phyloP scores from a whole-genome alignment of 257 asterid species.

The Buddleja alternifolia region DNA sequence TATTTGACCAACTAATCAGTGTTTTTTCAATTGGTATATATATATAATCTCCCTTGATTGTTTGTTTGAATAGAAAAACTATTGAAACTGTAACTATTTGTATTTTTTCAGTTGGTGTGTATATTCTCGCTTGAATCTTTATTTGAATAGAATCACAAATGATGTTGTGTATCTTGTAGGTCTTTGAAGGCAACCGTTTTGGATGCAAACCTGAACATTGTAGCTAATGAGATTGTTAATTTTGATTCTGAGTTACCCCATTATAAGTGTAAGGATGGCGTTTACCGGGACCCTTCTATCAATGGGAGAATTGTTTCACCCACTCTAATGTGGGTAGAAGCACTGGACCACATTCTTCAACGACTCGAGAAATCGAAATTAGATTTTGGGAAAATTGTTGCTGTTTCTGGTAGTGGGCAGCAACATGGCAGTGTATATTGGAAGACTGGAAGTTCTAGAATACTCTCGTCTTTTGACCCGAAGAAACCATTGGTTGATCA shows the following conservation, averaged over 20 bases:
- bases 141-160: not conserved
- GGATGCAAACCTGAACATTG: slow-evolving; percentile 71
- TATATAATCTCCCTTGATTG: not conserved
- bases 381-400: slow-evolving; percentile 66
- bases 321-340: slow-evolving; percentile 95
- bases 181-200: slow-evolving; percentile 87
- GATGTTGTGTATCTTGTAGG: slow-evolving; percentile 44
- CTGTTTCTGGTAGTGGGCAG: slow-evolving; percentile 97
- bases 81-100: not conserved
- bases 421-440: slow-evolving; percentile 98
- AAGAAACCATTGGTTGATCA: slow-evolving; percentile 57
- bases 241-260: slow-evolving; percentile 81
- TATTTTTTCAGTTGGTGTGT: not conserved
- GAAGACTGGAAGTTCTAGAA: slow-evolving; percentile 69
- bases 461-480: slow-evolving; percentile 62
- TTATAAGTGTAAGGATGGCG: slow-evolving; percentile 90
- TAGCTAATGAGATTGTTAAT: slow-evolving; percentile 68
- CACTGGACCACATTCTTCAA: slow-evolving; percentile 71
- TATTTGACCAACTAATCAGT: not conserved
- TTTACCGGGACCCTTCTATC: slow-evolving; percentile 61
- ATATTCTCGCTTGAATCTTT: slow-evolving; percentile 2
- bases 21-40: not conserved
- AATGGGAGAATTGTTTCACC: slow-evolving; percentile 90
- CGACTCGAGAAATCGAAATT: slow-evolving; percentile 66
- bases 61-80: not conserved